A percentile compares a stretch with the other conserved stretches of the same genome.
These are phyloP conservation scores for Sporothrix brasiliensis DNA, from an alignment of 2,329 filamentous ascomycete genomes.

Conservation along the genomic window DNA sequence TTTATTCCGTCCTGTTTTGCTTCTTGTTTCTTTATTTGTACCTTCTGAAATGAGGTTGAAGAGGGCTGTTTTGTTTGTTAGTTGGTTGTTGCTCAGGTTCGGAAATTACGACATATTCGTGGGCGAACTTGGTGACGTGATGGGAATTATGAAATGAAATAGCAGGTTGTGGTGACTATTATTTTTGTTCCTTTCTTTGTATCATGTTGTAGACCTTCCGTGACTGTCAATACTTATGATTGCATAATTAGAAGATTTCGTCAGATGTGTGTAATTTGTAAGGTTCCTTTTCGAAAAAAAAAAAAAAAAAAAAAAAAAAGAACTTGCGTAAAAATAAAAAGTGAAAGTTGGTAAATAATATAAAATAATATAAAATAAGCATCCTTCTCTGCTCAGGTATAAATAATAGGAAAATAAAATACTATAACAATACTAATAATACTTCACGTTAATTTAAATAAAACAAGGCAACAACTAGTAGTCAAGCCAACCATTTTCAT, in stretches of 20 bases:
- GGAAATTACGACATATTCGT: not conserved
- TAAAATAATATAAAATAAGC: no score
- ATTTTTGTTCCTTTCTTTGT: not conserved
- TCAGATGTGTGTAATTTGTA: no score
- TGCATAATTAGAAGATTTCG: no score
- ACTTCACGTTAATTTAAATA: no score
- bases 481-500: no score
- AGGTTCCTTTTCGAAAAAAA: not conserved
- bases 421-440: no score
- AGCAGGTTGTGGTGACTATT: not conserved
- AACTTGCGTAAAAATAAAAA: no score
- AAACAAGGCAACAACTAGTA: no score
- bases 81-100: slow-evolving; percentile 1
- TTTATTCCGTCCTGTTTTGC: not conserved
- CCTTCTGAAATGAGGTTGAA: not conserved
- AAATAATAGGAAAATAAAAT: no score
- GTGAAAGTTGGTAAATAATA: no score
- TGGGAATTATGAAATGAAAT: not conserved
- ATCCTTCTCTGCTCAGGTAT: no score
- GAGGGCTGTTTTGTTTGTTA: not conserved
- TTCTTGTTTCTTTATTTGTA: not conserved
- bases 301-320: not conserved
- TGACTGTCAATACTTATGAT: not conserved
- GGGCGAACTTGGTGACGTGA: not conserved
- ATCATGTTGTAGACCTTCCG: not conserved